Evolutionary conservation across 805 yeast species (phyloP).

Genomic region (Spencermartinsiella europaea): DNA sequence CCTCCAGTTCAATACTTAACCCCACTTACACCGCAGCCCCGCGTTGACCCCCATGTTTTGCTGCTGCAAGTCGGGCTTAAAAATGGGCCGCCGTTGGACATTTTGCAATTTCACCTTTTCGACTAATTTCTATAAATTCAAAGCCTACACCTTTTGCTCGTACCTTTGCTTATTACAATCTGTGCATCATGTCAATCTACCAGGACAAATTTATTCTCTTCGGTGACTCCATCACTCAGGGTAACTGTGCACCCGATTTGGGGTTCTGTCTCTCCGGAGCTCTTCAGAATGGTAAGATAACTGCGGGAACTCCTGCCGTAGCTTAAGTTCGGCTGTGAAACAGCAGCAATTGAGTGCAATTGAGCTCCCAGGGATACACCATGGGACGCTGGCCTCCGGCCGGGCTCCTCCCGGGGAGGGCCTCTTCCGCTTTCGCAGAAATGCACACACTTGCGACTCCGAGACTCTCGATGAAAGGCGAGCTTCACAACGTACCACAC

Average conservation of each 20-base stretch:
- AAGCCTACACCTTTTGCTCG: no score
- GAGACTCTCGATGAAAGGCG: no score
- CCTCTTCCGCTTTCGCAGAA: background rate
- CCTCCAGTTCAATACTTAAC: no score
- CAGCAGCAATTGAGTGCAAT: background rate
- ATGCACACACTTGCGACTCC: no score
- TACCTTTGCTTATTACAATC: no score
- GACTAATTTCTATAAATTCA: no score
- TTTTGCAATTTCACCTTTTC: no score
- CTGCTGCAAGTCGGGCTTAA: no score
- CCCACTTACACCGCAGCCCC: no score
- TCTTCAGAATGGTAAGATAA: slow-evolving; percentile 39
- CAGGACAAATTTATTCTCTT: slow-evolving; percentile 49
- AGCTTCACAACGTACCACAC: background rate
- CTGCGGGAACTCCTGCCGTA: no score
- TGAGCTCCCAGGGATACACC: background rate
- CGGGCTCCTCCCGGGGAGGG: background rate
- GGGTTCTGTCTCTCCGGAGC: slow-evolving; percentile 49
- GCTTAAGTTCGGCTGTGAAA: background rate
- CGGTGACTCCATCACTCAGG: slow-evolving; percentile 71
- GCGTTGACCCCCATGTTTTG: background rate
- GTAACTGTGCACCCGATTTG: slow-evolving; percentile 37
- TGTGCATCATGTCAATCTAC: background rate
- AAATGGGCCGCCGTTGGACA: no score
- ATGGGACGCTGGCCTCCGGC: background rate